A percentile compares a stretch with the other conserved stretches of the same genome.
Evolutionary conservation across 2,329 filamentous ascomycete species (phyloP).

Genomic region (Talaromyces sp.): DNA sequence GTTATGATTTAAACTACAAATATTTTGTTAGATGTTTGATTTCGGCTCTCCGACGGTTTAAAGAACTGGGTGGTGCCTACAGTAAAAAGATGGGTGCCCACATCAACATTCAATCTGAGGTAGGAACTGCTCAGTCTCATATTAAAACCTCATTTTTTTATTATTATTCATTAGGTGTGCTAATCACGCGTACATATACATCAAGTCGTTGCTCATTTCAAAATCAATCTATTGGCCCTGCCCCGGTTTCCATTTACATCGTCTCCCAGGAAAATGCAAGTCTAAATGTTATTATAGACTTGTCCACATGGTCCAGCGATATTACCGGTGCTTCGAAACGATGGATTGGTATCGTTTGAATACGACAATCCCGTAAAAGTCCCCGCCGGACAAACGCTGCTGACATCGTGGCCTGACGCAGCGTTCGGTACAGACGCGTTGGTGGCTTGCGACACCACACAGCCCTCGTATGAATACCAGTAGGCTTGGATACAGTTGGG

Average conservation of each 20-base stretch:
- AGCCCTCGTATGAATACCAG: slow-evolving; percentile 10
- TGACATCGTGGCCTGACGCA: slow-evolving; percentile 2
- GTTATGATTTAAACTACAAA: no score
- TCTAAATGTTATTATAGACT: slow-evolving; percentile 2
- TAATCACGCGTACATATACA: neutral
- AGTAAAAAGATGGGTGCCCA: no score
- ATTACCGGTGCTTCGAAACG: slow-evolving; percentile 7
- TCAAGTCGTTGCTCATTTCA: neutral
- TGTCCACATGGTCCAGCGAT: slow-evolving; percentile 8
- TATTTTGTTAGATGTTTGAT: no score
- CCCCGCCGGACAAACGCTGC: slow-evolving; percentile 4
- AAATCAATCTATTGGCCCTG: neutral
- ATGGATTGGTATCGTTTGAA: slow-evolving; percentile 3
- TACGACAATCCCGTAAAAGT: slow-evolving; percentile 3
- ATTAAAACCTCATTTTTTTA: neutral
- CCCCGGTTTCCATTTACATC: neutral
- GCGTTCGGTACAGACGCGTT: slow-evolving; percentile 2
- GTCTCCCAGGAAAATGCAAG: neutral
- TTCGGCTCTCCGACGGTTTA: no score
- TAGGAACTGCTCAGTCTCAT: no score
- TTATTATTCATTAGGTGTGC: neutral
- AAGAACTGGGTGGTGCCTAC: no score
- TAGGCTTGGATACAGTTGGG: slow-evolving; percentile 9
- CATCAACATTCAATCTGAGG: no score
- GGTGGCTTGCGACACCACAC: slow-evolving; percentile 5